Evolutionary conservation across 306 rosid genomes (phyloP).

Genomic region (Cotoneaster glaucophyllus): DNA sequence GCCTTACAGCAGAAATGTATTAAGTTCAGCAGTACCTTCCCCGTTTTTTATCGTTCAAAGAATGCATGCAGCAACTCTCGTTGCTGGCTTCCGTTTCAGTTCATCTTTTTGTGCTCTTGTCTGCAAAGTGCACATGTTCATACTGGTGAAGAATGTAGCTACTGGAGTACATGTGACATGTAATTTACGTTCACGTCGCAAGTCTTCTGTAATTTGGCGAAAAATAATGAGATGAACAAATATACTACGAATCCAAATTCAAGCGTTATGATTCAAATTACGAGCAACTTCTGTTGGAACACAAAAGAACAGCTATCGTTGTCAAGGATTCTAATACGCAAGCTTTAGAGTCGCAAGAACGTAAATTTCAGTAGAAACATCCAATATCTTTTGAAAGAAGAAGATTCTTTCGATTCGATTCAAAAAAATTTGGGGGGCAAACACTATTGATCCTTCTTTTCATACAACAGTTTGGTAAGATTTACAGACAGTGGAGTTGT

Average conservation of each 20-base stretch:
- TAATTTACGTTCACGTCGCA: no score
- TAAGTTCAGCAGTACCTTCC: background rate
- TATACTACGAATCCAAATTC: background rate
- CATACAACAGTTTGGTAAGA: conserved; percentile 18
- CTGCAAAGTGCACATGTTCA: background rate
- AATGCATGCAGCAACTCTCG: background rate
- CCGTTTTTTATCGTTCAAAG: background rate
- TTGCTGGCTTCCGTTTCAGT: background rate
- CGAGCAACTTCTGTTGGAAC: background rate
- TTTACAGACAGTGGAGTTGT: conserved; percentile 12
- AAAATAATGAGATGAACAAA: background rate
- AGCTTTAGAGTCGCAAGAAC: background rate
- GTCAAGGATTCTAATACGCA: background rate
- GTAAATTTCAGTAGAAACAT: background rate
- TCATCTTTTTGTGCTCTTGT: background rate
- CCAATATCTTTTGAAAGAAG: background rate
- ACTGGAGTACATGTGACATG: background rate
- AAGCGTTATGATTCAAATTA: background rate
- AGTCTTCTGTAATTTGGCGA: background rate
- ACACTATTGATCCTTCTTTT: conserved; percentile 9
- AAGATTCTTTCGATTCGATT: background rate
- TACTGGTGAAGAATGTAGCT: background rate
- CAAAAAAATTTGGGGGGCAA: background rate
- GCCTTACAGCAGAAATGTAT: background rate
- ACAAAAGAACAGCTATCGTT: no score